A percentile compares a stretch with the other conserved stretches of the same genome.
These are phyloP conservation scores for Gossypium arboreum DNA, from an alignment of 345 rosid species.

Conservation along the genomic window DNA sequence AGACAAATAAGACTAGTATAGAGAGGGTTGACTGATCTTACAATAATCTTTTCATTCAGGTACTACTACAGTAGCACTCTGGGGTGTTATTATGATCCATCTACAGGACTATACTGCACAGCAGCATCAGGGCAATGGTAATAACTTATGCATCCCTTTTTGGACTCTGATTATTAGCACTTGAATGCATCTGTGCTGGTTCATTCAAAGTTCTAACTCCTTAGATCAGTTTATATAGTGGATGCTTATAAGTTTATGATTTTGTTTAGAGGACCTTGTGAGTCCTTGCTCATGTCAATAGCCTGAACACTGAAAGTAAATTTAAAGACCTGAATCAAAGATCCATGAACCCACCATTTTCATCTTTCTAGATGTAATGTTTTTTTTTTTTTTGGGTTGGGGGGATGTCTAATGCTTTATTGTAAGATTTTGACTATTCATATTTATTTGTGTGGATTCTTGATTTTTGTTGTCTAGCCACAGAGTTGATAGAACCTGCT, in stretches of 20 bases:
- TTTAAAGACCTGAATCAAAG: background rate
- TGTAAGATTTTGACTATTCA: background rate
- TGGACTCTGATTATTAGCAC: background rate
- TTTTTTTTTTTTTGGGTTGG: no score
- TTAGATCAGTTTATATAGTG: background rate
- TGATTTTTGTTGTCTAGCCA: background rate
- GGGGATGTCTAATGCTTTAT: background rate
- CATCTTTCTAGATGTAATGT: background rate
- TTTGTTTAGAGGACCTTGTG: background rate
- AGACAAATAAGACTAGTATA: no score
- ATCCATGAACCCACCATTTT: background rate
- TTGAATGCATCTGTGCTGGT: conserved; percentile 4
- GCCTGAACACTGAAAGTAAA: background rate
- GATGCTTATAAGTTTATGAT: background rate
- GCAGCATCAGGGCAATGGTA: conserved; percentile 91
- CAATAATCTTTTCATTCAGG: conserved; percentile 31
- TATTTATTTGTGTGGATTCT: background rate
- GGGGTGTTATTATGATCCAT: conserved; percentile 88
- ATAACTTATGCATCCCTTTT: background rate
- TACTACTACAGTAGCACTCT: conserved; percentile 87
- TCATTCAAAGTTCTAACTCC: background rate
- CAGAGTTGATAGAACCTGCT: background rate
- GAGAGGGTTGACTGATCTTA: background rate
- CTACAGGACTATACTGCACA: conserved; percentile 68
- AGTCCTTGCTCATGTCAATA: background rate